phyloP scores from a whole-genome alignment of 1,139 yeast species.

The Blastobotrys elegans region DNA sequence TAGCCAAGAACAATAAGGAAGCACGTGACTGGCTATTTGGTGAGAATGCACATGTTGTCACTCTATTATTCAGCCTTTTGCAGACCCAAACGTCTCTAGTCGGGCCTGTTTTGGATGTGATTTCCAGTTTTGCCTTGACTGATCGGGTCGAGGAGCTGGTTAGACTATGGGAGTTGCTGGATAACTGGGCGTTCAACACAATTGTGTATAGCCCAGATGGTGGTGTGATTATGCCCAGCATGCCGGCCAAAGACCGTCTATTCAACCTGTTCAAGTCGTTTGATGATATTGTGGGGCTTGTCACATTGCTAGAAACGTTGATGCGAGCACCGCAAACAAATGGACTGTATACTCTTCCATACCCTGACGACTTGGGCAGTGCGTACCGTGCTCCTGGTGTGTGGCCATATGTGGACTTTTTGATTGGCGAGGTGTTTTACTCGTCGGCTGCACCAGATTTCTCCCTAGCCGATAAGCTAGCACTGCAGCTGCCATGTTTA shows the following conservation, averaged over 20 bases:
- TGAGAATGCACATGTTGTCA: slow-evolving; percentile 27
- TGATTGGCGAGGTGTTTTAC: slow-evolving; percentile 61
- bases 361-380: slow-evolving; percentile 61
- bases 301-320: slow-evolving; percentile 45
- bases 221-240: slow-evolving; percentile 22
- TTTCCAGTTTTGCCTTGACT: slow-evolving; percentile 51
- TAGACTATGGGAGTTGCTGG: slow-evolving; percentile 65
- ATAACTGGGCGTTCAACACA: slow-evolving; percentile 61
- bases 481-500: slow-evolving; percentile 52
- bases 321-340: slow-evolving; percentile 32
- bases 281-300: slow-evolving; percentile 53
- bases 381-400: slow-evolving; percentile 62
- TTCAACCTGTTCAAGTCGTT: slow-evolving; percentile 28
- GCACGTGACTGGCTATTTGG: slow-evolving; percentile 36
- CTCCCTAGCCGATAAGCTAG: slow-evolving; percentile 37
- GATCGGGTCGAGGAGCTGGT: slow-evolving; percentile 40
- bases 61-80: slow-evolving; percentile 44
- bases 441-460: slow-evolving; percentile 36
- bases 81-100: slow-evolving; percentile 47
- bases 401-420: slow-evolving; percentile 75
- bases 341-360: slow-evolving; percentile 39
- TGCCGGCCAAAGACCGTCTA: slow-evolving; percentile 31
- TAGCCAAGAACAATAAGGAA: slow-evolving; percentile 42
- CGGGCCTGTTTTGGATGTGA: slow-evolving; percentile 49
- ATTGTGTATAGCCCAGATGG: slow-evolving; percentile 27